These are phyloP conservation scores for Handroanthus guayacan DNA, from an alignment of 257 asterid genomes.

Conservation along the genomic window DNA sequence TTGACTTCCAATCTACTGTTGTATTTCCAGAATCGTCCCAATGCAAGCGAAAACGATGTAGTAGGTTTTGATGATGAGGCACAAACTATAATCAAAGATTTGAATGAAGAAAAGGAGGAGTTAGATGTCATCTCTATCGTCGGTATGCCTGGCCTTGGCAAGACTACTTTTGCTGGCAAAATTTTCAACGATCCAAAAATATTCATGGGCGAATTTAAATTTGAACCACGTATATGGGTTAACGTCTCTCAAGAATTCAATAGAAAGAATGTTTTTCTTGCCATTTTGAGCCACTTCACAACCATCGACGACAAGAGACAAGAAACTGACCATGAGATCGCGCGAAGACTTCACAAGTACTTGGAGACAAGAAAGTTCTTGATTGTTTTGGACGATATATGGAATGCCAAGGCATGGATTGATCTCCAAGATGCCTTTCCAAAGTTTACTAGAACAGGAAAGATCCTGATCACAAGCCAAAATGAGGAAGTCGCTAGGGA, in stretches of 20 bases:
- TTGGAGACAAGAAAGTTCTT: conserved; percentile 34
- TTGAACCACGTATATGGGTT: conserved; percentile 10
- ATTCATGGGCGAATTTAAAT: background rate
- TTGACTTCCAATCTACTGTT: no score
- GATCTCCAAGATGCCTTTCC: conserved; percentile 38
- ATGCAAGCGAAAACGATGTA: no score
- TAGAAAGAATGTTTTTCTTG: conserved; percentile 9
- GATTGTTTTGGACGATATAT: conserved; percentile 46
- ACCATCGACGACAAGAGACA: background rate
- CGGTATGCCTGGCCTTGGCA: no score
- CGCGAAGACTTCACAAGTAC: background rate
- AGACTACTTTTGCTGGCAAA: conserved; percentile 14
- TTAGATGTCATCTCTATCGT: no score
- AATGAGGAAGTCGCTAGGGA: conserved; percentile 22
- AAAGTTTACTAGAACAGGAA: conserved; percentile 17
- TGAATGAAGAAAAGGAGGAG: no score
- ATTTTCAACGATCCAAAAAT: background rate
- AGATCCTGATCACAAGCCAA: conserved; percentile 46
- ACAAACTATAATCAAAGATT: no score
- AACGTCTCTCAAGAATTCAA: no score
- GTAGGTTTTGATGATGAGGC: no score
- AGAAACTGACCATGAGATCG: conserved; percentile 17
- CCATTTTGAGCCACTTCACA: background rate
- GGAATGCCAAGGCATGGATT: conserved; percentile 35
- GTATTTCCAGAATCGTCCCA: no score